Evolutionary conservation across 768 basidiomycete species (phyloP), one percentile per base, ranked within the genome.

Genomic region (Glaciozyma martinii): DNA sequence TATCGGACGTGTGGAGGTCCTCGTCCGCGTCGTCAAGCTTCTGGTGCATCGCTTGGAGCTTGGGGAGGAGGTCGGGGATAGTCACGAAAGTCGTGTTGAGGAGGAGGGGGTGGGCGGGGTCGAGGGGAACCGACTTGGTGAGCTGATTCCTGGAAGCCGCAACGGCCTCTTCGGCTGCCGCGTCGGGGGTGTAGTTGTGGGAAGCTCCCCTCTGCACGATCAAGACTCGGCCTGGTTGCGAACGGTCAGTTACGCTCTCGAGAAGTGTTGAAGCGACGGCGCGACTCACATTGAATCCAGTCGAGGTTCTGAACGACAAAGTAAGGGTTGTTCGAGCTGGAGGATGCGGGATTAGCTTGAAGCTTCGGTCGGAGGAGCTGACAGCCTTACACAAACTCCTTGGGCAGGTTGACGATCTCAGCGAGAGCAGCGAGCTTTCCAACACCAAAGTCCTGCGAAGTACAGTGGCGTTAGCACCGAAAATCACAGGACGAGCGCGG

Each of bases 341-440:
- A 21, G 9, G 27, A 16, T 49, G 30, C 25, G 18, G 25, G 40
- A 7, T 52, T 3, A 49, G 60, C 49, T 55, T 43, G 44, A 56
- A 6, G 12, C 15, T 40, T 15, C 5, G n/a, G 1, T 2, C 30
- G 19, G 25, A 25, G 42, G 29, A 15, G 33, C 12, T 33, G 43
- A 46, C 1, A 59, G 8, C 9, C 61, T 46, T 78, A 81, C n/a
- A 83, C 81, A 64, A 85, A 88, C 59, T 82, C 71, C 0, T 65
- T 23, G 0, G 84, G 83, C 13, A 80, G 76, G 70, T 87, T 88
- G 71, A 86, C 83, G 21, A 86, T 79, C 76, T 88, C 86, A 0
- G 83, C 81, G 13, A 88, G 73, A 4, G 85, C 84, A 23, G 82
- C 79, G 53, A 85, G 84, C 56, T 78, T 78, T 0, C 75, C 75